Evolutionary conservation across 2,329 filamentous ascomycete species (phyloP).

Genomic region (Mycosphaerelloides madeirae): DNA sequence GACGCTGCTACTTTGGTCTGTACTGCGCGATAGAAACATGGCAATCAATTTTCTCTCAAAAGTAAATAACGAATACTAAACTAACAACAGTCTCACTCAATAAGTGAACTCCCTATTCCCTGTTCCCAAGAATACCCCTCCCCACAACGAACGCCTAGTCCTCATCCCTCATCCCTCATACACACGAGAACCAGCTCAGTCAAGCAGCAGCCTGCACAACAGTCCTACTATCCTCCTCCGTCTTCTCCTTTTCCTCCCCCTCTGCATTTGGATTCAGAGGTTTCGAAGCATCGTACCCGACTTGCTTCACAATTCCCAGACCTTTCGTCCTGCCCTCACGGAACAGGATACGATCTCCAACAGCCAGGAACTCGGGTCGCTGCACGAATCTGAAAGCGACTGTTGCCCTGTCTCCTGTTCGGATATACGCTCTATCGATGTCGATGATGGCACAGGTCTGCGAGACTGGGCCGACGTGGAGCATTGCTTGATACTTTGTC

Average conservation of each 20-base stretch:
- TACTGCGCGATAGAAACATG: no score
- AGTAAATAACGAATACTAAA: no score
- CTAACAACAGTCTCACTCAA: no score
- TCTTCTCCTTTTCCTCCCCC: constrained; percentile 22
- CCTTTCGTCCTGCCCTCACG: constrained; percentile 93
- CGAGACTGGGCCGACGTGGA: constrained; percentile 89
- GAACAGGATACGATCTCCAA: constrained; percentile 86
- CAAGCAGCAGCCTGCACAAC: constrained; percentile 5
- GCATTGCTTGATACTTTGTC: constrained; percentile 94
- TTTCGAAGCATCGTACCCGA: constrained; percentile 72
- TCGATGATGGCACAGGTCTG: constrained; percentile 98
- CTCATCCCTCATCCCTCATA: background rate
- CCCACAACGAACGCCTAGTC: no score
- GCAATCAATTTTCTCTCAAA: no score
- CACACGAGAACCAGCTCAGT: constrained; percentile 1
- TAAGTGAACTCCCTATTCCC: no score
- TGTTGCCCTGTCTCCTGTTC: constrained; percentile 87
- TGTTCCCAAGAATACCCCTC: no score
- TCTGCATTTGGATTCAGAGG: constrained; percentile 40
- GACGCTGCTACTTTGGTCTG: no score
- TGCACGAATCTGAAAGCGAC: constrained; percentile 96
- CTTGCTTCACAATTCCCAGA: constrained; percentile 83
- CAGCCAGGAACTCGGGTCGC: constrained; percentile 82
- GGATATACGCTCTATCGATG: constrained; percentile 91
- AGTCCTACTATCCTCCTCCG: constrained; percentile 2